phyloP scores from a whole-genome alignment of 306 rosid genomes.

The Cucumis hystrix region DNA sequence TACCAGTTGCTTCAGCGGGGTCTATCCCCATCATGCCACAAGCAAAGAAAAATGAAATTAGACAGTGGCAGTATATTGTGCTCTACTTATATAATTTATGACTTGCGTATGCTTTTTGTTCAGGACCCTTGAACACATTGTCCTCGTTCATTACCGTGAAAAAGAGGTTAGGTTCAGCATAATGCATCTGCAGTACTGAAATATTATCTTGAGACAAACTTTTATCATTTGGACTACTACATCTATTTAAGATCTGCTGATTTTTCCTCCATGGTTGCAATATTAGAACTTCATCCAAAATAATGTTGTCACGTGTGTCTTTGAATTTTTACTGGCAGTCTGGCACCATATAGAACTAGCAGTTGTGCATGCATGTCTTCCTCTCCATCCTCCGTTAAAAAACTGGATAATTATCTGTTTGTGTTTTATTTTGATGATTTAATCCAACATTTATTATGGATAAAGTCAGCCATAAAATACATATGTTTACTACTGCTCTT shows the following conservation, averaged over 20 bases:
- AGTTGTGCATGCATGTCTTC: neutral
- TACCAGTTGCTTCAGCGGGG: neutral
- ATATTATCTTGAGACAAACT: neutral
- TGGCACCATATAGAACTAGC: neutral
- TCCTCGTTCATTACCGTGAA: conserved; percentile 98
- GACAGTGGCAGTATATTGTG: neutral
- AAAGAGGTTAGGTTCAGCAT: conserved; percentile 48
- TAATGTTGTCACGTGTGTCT: neutral
- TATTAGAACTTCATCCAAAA: neutral
- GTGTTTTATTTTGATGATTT: neutral
- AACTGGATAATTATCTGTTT: neutral
- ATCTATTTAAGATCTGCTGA: neutral
- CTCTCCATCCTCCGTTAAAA: neutral
- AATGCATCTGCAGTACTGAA: neutral
- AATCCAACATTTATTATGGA: neutral
- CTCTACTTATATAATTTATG: neutral
- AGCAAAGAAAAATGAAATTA: neutral
- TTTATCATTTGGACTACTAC: neutral
- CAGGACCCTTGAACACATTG: conserved; percentile 93
- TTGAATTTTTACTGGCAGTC: neutral
- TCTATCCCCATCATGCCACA: conserved; percentile 1
- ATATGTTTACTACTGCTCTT: neutral
- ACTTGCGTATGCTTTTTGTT: conserved; percentile 21
- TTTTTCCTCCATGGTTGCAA: neutral
- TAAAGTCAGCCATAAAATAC: neutral